Evolutionary conservation across 2,329 filamentous ascomycete species (phyloP), one percentile per base, ranked within the genome.

Genomic region (Neofusicoccum ribis): DNA sequence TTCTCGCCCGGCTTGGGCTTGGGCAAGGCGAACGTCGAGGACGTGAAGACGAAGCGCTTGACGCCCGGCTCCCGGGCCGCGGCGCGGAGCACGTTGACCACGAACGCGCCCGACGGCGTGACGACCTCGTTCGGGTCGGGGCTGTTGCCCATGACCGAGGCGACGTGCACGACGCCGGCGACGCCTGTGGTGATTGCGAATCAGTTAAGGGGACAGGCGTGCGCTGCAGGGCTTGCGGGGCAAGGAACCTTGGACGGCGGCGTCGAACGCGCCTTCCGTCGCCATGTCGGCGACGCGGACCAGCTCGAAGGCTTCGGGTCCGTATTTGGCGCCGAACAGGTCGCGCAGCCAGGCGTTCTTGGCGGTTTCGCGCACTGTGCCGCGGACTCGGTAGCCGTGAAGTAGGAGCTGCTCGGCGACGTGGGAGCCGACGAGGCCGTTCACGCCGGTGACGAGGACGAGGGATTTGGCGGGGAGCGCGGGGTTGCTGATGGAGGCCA

Each of bases 371-470:
- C 74, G 68, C 9, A 71, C 68, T 14, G 70, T 75, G 0, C 72
- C 73, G 4, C 72, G 68, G 27, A 75, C 64, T 39, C 49, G 51
- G 62, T 75, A 75, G 14, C 72, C 72, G 61, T 68, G 70, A 5
- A 51, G 23, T 64, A 75, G 69, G 1, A 74, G 67, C 9, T 69
- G 65, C 1, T 67, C 51, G 7, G 70, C 72, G 0, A 73, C 60
- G 12, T 70, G 68, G 27, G 69, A 69, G 27, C 70, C 73, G 54
- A 75, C 74, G 60, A 75, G 73, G 31, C 74, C 73, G 67, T 74
- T 76, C 46, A 74, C 72, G 9, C 74, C 73, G 3, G 74, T 76
- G 47, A 76, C 68, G n/a, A 74, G 69, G 8, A 75, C 36, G 3
- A 39, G 46, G 2, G 56, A 60, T 23, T 39, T 20, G 11, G 39